These are phyloP conservation scores for Cnidoscolus chayamansa DNA, from an alignment of 441 rosid species.

Conservation along the genomic window DNA sequence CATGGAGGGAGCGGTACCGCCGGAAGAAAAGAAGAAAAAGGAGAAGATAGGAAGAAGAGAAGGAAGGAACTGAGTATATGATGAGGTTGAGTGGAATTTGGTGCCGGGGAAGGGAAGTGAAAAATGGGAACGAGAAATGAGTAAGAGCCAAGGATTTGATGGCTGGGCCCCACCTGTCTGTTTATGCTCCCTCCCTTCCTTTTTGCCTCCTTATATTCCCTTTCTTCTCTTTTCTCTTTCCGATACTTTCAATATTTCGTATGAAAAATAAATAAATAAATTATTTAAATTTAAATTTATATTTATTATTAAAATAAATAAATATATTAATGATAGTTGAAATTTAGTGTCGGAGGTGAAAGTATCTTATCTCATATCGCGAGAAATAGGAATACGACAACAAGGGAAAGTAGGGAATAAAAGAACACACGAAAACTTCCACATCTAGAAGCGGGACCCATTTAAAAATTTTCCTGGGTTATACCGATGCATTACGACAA, in stretches of 20 bases:
- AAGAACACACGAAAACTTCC: conserved; percentile 1
- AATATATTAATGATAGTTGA: too few species aligned
- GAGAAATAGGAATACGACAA: neutral
- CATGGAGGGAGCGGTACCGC: conserved; percentile 29
- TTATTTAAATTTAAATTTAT: too few species aligned
- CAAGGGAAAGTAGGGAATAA: neutral
- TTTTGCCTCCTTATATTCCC: neutral
- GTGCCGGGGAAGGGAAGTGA: neutral
- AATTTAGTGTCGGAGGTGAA: too few species aligned
- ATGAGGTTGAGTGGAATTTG: neutral
- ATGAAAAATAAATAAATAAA: too few species aligned
- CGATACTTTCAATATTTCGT: conserved; percentile 15
- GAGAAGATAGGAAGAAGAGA: neutral
- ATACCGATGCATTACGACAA: conserved; percentile 29
- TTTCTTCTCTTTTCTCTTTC: neutral
- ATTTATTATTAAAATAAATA: too few species aligned
- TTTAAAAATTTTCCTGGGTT: neutral
- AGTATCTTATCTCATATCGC: neutral
- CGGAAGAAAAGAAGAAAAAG: neutral
- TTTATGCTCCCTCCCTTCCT: conserved; percentile 20
- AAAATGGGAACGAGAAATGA: neutral
- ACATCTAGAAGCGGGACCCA: conserved; percentile 18
- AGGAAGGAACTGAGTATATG: neutral
- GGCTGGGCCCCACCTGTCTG: conserved; percentile 38
- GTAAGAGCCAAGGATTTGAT: neutral